A percentile compares a stretch with the other conserved stretches of the same genome.
Evolutionary conservation across 148 eudicot species (phyloP).

Genomic region (Euryodendron excelsum): DNA sequence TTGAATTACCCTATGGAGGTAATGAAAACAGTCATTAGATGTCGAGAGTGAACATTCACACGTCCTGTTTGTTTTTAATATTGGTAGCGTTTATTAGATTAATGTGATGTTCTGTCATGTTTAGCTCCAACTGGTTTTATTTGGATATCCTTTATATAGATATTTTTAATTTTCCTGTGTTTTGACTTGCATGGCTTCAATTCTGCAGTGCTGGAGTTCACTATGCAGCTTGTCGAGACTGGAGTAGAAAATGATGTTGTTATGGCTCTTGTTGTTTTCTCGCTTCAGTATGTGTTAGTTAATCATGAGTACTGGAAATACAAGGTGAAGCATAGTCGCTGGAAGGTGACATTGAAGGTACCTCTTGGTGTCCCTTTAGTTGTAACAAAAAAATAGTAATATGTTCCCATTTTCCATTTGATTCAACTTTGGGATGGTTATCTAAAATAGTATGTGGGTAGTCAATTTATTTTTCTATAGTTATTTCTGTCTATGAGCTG

Average conservation of each 20-base stretch:
- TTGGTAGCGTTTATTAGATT: neutral
- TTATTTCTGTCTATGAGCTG: neutral
- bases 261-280: conserved; percentile 68
- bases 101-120: neutral
- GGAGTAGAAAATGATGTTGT: conserved; percentile 78
- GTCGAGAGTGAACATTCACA: neutral
- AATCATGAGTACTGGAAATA: conserved; percentile 90
- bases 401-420: neutral
- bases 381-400: neutral
- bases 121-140: neutral
- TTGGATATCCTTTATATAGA: neutral
- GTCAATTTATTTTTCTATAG: neutral
- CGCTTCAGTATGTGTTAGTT: conserved; percentile 85
- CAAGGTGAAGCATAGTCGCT: conserved; percentile 85
- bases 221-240: conserved; percentile 65
- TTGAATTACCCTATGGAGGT: neutral
- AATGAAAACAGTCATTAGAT: neutral
- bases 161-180: neutral
- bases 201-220: conserved; percentile 80
- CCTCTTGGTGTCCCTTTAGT: conserved; percentile 5
- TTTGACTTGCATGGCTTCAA: conserved; percentile 2
- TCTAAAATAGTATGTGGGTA: neutral
- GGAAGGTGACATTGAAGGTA: conserved; percentile 93
- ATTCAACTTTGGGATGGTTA: neutral
- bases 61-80: neutral